These are phyloP conservation scores for Heritiera littoralis DNA, from an alignment of 345 rosid genomes.

Conservation along the genomic window DNA sequence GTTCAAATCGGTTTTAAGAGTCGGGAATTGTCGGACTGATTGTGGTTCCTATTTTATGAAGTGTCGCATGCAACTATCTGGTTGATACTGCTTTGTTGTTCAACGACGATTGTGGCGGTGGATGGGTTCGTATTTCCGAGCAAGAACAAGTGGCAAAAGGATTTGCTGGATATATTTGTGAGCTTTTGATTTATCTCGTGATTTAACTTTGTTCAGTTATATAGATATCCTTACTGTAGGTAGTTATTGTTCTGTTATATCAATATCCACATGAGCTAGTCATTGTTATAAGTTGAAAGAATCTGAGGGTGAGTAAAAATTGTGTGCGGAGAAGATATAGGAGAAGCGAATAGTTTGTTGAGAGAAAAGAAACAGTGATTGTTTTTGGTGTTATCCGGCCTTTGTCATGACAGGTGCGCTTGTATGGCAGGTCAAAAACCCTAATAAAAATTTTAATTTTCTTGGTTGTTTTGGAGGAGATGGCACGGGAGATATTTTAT, in stretches of 20 bases:
- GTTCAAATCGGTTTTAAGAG: neutral
- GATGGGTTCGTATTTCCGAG: neutral
- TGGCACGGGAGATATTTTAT: slow-evolving; percentile 34
- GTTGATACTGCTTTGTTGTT: neutral
- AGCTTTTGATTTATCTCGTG: neutral
- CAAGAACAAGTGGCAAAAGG: neutral
- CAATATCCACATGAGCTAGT: neutral
- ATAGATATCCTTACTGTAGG: neutral
- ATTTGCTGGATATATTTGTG: neutral
- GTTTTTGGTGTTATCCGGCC: slow-evolving; percentile 43
- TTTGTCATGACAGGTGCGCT: slow-evolving; percentile 97
- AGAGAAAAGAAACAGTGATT: neutral
- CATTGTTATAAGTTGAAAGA: neutral
- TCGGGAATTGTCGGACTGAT: neutral
- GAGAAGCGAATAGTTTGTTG: neutral
- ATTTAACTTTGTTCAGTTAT: neutral
- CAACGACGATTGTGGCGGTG: neutral
- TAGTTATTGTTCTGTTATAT: neutral
- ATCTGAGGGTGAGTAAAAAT: neutral
- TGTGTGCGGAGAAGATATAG: neutral
- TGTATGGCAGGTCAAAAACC: slow-evolving; percentile 72
- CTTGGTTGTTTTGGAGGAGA: slow-evolving; percentile 34
- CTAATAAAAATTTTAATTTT: slow-evolving; percentile 25
- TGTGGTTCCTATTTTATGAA: neutral
- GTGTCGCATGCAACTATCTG: neutral